Percentiles rank a stretch among this genome's conserved stretches.
phyloP scores from a whole-genome alignment of 169 alveolate species.

The Plasmodium vivax region DNA sequence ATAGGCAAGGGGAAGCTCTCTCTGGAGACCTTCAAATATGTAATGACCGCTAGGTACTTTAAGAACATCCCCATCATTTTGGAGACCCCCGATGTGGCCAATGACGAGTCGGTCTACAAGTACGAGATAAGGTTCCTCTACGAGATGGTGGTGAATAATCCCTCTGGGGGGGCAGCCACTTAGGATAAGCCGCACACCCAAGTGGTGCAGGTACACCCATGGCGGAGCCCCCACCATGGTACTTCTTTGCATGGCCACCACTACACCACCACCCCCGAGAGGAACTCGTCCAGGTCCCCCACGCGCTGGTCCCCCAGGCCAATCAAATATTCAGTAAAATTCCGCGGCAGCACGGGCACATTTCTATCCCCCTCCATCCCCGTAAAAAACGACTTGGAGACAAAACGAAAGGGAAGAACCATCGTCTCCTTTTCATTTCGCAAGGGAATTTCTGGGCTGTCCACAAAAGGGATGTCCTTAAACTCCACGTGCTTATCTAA shows the following conservation, averaged over 20 bases:
- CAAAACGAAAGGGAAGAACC: slow-evolving; percentile 77
- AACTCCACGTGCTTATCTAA: slow-evolving; percentile 34
- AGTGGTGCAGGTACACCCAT: too few species aligned
- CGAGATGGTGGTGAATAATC: slow-evolving; percentile 76
- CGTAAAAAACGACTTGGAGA: slow-evolving; percentile 72
- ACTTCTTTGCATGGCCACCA: neutral
- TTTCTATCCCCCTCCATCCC: slow-evolving; percentile 41
- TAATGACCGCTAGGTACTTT: slow-evolving; percentile 86
- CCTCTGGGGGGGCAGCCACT: too few species aligned
- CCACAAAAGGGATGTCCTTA: slow-evolving; percentile 60
- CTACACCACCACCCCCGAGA: too few species aligned
- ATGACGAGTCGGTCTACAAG: slow-evolving; percentile 86
- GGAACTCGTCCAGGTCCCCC: slow-evolving; percentile 7
- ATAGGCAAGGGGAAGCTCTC: slow-evolving; percentile 91
- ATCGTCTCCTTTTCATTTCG: slow-evolving; percentile 46
- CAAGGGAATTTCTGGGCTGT: slow-evolving; percentile 40
- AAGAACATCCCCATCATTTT: slow-evolving; percentile 89
- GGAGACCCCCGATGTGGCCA: slow-evolving; percentile 90
- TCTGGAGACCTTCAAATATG: slow-evolving; percentile 87
- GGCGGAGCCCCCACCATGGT: neutral
- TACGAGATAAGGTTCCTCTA: slow-evolving; percentile 86
- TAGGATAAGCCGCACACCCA: too few species aligned
- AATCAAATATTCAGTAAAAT: slow-evolving; percentile 36
- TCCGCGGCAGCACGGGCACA: slow-evolving; percentile 39
- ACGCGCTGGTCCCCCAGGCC: slow-evolving; percentile 41